Base-by-base conservation (phyloP, 352 stramenopile species). In the Phytophthora citrophthora region DNA sequence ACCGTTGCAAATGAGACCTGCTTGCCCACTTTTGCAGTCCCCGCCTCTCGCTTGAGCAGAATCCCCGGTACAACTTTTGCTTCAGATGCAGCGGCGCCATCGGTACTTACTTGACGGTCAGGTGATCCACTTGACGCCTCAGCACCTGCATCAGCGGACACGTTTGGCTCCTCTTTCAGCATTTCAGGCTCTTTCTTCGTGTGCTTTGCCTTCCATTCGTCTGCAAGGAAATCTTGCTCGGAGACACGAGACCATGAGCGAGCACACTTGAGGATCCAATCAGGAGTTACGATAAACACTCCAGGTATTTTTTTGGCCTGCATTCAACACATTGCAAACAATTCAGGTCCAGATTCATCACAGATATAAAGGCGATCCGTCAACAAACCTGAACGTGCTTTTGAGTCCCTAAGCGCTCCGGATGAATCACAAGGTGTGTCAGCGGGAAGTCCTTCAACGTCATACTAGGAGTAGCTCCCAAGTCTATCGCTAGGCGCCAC, bases 341-440 rank as follows among this genome's bases (percentile, higher is more conserved):
- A 34, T 49, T n/a, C 44, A 46, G 18, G 20, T 16, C 32, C 32
- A 24, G 54, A 18, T 38, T 27, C 16, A 36, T 2, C 16, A 38
- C 27, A 20, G 15, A 13, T 7, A 50, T 39, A 50, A 11, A 29
- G 27, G 11, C 32, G 10, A 15, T 8, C 23, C 61, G 16, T 9
- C 11, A 4, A 55, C 60, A 45, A 36, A 90, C 81, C 65, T 90
- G 80, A 34, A 85, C 72, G 50, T 94, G 83, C 51, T 95, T 95
- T 50, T 93, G 82, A 12, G 87, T 94, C 34, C 86, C 87, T 20
- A 95, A 71, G 3, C 87, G 81, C 7, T 80, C 81, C 24, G 87
- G 87, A 44, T 95, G 83, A 31, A 95, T 94, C 23, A 94, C 83
- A 52, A 95, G 72, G 58, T 95, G 87, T n/a, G 87, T 95, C 40